These are phyloP conservation scores for Citeromyces siamensis DNA, from an alignment of 1,139 yeast species.

Conservation along the genomic window DNA sequence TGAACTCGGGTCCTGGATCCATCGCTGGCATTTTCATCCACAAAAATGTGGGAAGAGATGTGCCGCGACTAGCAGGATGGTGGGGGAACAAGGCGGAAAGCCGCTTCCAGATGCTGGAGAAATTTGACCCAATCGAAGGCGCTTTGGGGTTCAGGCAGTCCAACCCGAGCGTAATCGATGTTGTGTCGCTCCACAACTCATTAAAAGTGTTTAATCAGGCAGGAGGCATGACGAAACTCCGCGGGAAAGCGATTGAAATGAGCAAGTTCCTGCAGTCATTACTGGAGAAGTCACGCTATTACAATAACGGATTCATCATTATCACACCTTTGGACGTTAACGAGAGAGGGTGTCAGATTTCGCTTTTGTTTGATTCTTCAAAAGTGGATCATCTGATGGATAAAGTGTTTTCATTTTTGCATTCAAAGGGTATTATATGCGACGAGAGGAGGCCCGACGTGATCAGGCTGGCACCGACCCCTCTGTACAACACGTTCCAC, in stretches of 20 bases:
- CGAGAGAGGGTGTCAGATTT: constrained; percentile 74
- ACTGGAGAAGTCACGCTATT: constrained; percentile 31
- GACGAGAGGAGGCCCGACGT: constrained; percentile 90
- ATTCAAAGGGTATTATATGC: constrained; percentile 52
- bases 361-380: constrained; percentile 53
- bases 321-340: constrained; percentile 52
- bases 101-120: constrained; percentile 71
- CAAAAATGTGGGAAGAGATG: constrained; percentile 29
- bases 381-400: constrained; percentile 70
- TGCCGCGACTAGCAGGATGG: constrained; percentile 89
- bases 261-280: constrained; percentile 44
- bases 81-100: constrained; percentile 77
- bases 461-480: constrained; percentile 72
- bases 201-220: constrained; percentile 44
- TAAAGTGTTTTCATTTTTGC: constrained; percentile 35
- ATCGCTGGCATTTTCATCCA: constrained; percentile 78
- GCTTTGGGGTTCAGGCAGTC: constrained; percentile 87
- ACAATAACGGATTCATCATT: constrained; percentile 43
- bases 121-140: constrained; percentile 67
- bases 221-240: constrained; percentile 51
- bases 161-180: constrained; percentile 83
- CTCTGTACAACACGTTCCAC: constrained; percentile 65
- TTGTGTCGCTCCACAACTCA: constrained; percentile 58
- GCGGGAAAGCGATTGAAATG: constrained; percentile 43
- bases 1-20: constrained; percentile 89